Evolutionary conservation across 2,329 filamentous ascomycete species (phyloP).

Genomic region (Xylaria digitata): DNA sequence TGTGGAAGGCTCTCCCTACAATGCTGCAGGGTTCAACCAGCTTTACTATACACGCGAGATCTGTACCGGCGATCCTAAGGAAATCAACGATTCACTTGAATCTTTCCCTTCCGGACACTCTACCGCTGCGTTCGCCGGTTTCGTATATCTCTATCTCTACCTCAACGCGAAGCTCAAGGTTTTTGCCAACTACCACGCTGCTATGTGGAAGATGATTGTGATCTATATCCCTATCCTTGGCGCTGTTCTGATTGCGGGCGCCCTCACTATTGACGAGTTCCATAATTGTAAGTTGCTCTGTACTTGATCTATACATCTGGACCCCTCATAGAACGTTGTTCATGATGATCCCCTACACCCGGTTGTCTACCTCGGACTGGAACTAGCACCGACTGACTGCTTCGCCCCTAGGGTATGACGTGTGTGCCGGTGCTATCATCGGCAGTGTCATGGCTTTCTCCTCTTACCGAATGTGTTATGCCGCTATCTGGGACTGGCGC

Average conservation of each 20-base stretch:
- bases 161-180: conserved; percentile 84
- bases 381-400: conserved; percentile 1
- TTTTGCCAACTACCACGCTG: conserved; percentile 76
- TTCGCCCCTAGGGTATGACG: conserved; percentile 64
- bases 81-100: conserved; percentile 77
- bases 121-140: conserved; percentile 77
- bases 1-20: conserved; percentile 54
- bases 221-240: conserved; percentile 75
- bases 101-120: conserved; percentile 80
- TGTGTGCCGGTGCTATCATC: conserved; percentile 73
- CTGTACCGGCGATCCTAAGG: conserved; percentile 72
- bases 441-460: conserved; percentile 74
- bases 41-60: conserved; percentile 77
- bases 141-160: conserved; percentile 77
- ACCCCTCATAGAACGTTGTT: not conserved
- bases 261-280: conserved; percentile 77
- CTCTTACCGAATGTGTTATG: conserved; percentile 75
- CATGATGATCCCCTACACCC: no score
- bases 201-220: conserved; percentile 77
- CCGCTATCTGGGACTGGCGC: conserved; percentile 74
- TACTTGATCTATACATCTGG: not conserved
- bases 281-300: conserved; percentile 68
- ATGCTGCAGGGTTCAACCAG: conserved; percentile 62
- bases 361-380: no score
- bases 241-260: conserved; percentile 74